A percentile compares a stretch with the other conserved stretches of the same genome.
These are phyloP conservation scores for Bolboschoenoplectus hybrid DNA, from an alignment of 202 grass and related monocot species.

Conservation along the genomic window DNA sequence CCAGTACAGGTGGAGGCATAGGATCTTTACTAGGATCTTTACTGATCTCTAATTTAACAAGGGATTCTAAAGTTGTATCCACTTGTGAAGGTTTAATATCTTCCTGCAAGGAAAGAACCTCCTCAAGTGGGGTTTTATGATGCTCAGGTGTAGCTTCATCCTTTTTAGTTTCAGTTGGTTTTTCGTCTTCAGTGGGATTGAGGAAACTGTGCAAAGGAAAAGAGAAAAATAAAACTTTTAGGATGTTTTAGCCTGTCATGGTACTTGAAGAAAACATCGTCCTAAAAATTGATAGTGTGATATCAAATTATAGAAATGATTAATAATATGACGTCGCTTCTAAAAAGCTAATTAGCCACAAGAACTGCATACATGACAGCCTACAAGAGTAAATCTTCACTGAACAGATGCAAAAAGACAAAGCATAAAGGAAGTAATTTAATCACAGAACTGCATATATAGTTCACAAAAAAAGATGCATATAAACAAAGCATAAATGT, in stretches of 20 bases:
- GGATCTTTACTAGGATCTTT: slow-evolving; percentile 53
- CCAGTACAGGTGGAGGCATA: slow-evolving; percentile 52
- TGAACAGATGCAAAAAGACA: not conserved
- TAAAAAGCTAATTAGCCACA: not conserved
- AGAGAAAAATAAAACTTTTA: not conserved
- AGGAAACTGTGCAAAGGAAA: slow-evolving; percentile 38
- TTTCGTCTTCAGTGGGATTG: slow-evolving; percentile 45
- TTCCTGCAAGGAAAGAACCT: slow-evolving; percentile 53
- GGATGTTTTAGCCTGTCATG: not conserved
- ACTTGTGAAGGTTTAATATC: slow-evolving; percentile 36
- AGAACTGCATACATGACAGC: not conserved
- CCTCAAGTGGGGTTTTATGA: slow-evolving; percentile 50
- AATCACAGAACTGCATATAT: slow-evolving; percentile 7
- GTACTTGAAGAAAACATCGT: not conserved
- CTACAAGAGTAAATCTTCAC: slow-evolving; percentile 4
- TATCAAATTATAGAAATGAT: not conserved
- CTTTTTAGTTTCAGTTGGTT: slow-evolving; percentile 42
- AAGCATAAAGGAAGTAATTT: not conserved
- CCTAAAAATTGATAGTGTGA: not conserved
- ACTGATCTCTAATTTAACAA: slow-evolving; percentile 48
- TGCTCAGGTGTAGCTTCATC: slow-evolving; percentile 27
- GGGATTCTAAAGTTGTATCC: slow-evolving; percentile 41
- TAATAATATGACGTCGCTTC: not conserved
- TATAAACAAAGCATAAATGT: not conserved
- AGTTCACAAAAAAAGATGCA: not conserved